Conservation (phyloP, 169 alveolate species). For the Plasmodium inui region DNA sequence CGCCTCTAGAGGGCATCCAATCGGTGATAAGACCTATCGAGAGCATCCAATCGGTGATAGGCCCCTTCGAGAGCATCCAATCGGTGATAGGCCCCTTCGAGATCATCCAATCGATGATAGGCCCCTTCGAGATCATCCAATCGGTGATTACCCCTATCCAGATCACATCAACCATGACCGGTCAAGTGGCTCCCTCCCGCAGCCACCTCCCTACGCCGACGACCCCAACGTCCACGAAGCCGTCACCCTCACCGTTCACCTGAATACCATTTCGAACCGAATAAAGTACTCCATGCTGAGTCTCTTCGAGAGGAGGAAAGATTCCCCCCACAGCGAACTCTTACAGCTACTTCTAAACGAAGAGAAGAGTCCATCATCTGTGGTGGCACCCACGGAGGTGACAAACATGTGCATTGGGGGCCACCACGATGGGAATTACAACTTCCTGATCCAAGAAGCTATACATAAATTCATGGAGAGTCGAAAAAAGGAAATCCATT, state of each 20-base stretch:
- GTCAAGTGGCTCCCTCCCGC: neutral
- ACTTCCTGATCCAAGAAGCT: conserved; percentile 38
- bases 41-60: no score
- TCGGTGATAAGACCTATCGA: neutral
- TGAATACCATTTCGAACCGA: conserved; percentile 46
- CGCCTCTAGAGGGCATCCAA: neutral
- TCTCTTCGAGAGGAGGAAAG: conserved; percentile 19
- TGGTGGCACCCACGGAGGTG: neutral
- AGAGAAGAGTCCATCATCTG: neutral
- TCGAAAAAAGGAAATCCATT: conserved; percentile 11
- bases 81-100: no score
- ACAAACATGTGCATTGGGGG: neutral
- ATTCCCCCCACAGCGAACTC: conserved; percentile 7
- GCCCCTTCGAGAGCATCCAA: no score
- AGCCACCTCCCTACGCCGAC: neutral
- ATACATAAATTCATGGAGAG: conserved; percentile 20
- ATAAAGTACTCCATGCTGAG: conserved; percentile 42
- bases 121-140: no score
- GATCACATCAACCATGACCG: neutral
- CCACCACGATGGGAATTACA: neutral
- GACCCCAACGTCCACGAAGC: conserved; percentile 25
- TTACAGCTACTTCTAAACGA: conserved; percentile 17
- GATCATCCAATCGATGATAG: no score
- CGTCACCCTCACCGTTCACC: conserved; percentile 23
- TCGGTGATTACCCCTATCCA: no score